Percentiles rank a stretch among this genome's conserved stretches.
phyloP scores from a whole-genome alignment of 176 grass and related monocot genomes.

The Oryza brachyantha region DNA sequence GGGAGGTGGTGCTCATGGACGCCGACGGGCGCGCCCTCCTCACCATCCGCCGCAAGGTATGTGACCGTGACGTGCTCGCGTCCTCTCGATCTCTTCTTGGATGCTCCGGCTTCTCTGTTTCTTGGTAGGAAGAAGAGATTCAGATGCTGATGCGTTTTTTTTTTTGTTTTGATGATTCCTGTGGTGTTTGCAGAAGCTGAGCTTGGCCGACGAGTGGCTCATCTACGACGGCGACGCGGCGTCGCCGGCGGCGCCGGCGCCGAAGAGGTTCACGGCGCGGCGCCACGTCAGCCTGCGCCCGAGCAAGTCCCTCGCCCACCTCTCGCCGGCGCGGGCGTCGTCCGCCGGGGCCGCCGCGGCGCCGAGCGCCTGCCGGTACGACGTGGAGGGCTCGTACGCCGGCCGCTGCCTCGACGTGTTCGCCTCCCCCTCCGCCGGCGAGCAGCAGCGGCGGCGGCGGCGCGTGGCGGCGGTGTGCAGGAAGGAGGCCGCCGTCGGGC shows the following conservation, averaged over 20 bases:
- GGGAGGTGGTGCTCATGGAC: slow-evolving; percentile 71
- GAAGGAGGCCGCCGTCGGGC: slow-evolving; percentile 62
- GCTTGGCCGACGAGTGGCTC: slow-evolving; percentile 64
- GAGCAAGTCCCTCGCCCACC: slow-evolving; percentile 38
- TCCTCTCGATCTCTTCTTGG: too few relatives aligned
- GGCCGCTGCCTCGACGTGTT: slow-evolving; percentile 54
- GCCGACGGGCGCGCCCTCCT: slow-evolving; percentile 47
- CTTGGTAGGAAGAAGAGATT: neutral
- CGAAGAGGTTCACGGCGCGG: slow-evolving; percentile 57
- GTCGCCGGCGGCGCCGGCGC: neutral
- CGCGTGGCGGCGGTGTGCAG: slow-evolving; percentile 53
- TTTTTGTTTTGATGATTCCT: neutral
- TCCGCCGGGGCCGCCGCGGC: neutral
- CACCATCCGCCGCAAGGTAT: slow-evolving; percentile 69
- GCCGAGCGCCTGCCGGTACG: slow-evolving; percentile 32
- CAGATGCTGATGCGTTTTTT: neutral
- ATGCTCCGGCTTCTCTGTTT: slow-evolving; percentile 17
- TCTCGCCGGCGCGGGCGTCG: slow-evolving; percentile 15
- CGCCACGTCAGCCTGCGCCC: slow-evolving; percentile 46
- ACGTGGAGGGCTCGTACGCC: slow-evolving; percentile 78
- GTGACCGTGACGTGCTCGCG: neutral
- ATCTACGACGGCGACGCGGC: slow-evolving; percentile 72
- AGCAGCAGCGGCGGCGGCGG: slow-evolving; percentile 15
- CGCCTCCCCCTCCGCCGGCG: slow-evolving; percentile 31
- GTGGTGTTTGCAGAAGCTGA: slow-evolving; percentile 73